These are phyloP conservation scores for Noccaea bulbosa DNA, from an alignment of 345 rosid genomes.

Conservation along the genomic window DNA sequence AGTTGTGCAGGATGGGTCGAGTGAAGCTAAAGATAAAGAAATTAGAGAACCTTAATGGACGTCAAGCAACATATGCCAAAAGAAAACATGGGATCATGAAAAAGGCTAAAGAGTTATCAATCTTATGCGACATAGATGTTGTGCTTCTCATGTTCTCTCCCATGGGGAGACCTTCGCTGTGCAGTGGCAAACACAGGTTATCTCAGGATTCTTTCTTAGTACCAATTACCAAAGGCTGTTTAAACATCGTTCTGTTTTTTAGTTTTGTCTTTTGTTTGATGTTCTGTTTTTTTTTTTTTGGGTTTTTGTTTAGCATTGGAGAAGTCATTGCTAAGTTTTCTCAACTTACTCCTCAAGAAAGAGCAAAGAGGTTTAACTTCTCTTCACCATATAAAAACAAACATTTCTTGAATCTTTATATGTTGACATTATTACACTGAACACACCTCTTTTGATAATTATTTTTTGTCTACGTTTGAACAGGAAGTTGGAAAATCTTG, in stretches of 20 bases:
- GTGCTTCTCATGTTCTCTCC: constrained; percentile 87
- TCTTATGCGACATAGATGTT: constrained; percentile 71
- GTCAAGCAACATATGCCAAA: constrained; percentile 74
- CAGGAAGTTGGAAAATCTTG: constrained; percentile 93
- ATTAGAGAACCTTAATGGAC: constrained; percentile 67
- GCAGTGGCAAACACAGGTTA: constrained; percentile 60
- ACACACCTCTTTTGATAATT: not conserved
- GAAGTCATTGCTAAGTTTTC: constrained; percentile 76
- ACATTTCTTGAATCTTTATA: not conserved
- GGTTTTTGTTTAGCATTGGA: constrained; percentile 52
- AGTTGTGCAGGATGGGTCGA: constrained; percentile 70
- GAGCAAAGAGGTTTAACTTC: constrained; percentile 66
- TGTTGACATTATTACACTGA: not conserved
- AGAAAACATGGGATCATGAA: constrained; percentile 77
- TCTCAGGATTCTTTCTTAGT: constrained; percentile 27
- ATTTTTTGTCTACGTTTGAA: constrained; percentile 38
- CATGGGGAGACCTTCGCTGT: constrained; percentile 63
- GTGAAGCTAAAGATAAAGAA: constrained; percentile 77
- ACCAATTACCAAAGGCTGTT: constrained; percentile 5
- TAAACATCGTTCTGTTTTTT: constrained; percentile 4
- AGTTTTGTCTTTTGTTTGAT: not conserved
- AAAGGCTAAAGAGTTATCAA: constrained; percentile 75
- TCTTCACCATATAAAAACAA: not conserved
- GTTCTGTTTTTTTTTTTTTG: constrained; percentile 5
- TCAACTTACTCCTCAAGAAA: constrained; percentile 83